Base-by-base conservation (phyloP, 768 basidiomycete genomes). In the Boletus pseudopeckii region DNA sequence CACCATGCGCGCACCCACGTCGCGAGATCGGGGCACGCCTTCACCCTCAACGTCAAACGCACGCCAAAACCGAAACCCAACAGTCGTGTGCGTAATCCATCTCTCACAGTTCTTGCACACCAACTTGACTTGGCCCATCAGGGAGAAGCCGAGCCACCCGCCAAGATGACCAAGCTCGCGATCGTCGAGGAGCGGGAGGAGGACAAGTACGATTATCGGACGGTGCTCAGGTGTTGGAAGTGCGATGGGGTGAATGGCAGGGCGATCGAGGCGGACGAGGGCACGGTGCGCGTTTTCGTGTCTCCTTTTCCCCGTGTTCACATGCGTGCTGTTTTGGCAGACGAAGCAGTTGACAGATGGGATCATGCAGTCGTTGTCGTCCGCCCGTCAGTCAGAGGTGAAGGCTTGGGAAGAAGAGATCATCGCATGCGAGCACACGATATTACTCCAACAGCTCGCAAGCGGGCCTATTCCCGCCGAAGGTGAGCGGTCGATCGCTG, bases 351-450 rank as follows among this genome's bases (percentile, higher is more conserved):
- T 94, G 10, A 74, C 82, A 5, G 79, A 85, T 20, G 83, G 80
- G 0, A 76, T 96, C 52, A 86, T 97, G 83, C 74, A 78, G 2
- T 85, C 93, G 2, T 75, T 92, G 61, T 92, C 93, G 0, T 95
- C 92, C 2, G 88, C 92, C 0, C 90, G 93, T 45, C 89, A 96
- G 66, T 92, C 89, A 0, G 94, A 98, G 64, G 88, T 99, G 45
- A 88, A 97, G 71, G 89, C 97, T 7, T 99, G 97, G 97, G 93
- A 98, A 68, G 95, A 98, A 69, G 96, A 98, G 60, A 86, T 97
- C 39, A 64, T 75, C 0, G 72, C 92, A 7, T 99, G 97, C 77
- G 86, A 92, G 64, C 97, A 99, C 58, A 79, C 84, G 8, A 68
- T 81, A 11, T 75, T 77, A 11, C 70, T 88, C 4, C 68, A 80